phyloP scores from a whole-genome alignment of 805 yeast species.

The Candida ulmi region DNA sequence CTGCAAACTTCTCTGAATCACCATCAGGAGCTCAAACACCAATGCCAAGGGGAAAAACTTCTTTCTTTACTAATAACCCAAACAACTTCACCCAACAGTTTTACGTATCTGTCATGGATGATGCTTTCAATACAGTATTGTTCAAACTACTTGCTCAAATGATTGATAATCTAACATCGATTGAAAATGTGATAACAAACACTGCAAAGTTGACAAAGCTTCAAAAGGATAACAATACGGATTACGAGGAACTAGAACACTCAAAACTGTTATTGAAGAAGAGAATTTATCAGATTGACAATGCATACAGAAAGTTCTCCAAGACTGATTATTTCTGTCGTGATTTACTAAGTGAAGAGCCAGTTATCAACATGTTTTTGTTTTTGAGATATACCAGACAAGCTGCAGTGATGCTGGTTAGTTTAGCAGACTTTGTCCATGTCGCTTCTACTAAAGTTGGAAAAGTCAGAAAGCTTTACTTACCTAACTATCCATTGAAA shows the following conservation, averaged over 20 bases:
- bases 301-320: conserved; percentile 30
- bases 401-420: conserved; percentile 30
- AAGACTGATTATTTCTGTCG: conserved; percentile 29
- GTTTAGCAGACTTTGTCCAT: conserved; percentile 20
- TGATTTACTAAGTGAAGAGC: conserved; percentile 29
- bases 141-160: conserved; percentile 27
- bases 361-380: conserved; percentile 33
- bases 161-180: conserved; percentile 23
- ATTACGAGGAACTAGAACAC: conserved; percentile 5
- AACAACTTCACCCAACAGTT: conserved; percentile 7
- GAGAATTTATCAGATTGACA: conserved; percentile 28
- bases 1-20: conserved; percentile 1
- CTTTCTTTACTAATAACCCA: conserved; percentile 4
- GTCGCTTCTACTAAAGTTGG: conserved; percentile 16
- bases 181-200: conserved; percentile 9
- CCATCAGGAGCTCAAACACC: conserved; percentile 27
- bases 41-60: conserved; percentile 23
- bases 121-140: conserved; percentile 26
- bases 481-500: conserved; percentile 34
- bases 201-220: background rate
- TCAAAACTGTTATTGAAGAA: conserved; percentile 21
- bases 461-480: conserved; percentile 28
- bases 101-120: conserved; percentile 26
- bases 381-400: conserved; percentile 36
- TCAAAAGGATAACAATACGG: background rate